Base-by-base conservation (phyloP, 1,284 basidiomycete genomes). In the Acaromyces ingoldii region DNA sequence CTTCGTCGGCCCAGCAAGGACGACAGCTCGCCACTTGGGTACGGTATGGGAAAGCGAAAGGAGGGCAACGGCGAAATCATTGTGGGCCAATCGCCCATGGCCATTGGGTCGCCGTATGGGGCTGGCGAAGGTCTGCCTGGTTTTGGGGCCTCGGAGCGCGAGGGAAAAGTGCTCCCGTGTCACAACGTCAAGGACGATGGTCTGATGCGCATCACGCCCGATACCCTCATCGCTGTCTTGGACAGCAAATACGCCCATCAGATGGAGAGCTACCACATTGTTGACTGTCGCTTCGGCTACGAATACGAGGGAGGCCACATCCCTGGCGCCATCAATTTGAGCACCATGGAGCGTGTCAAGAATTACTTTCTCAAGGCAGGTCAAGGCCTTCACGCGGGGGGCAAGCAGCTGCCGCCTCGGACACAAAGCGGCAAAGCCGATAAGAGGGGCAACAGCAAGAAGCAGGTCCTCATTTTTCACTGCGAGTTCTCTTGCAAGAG, bases 271-370 rank as follows among this genome's bases (percentile, higher is more conserved):
- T 72, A 50, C 50, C 64, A 67, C 58, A 78, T 99, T 51, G 85
- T 99, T 68, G 93, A 99, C 78, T 98, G 95, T 76, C 88, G 93
- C 25, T 99, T 98, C 76, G 89, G 91, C 62, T 99, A 96, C 74
- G 95, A 99, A 78, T 96, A 87, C 76, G 81, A 83, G 44, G 93
- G 93, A 10, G 95, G 93, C 0, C 93, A 98, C 78, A 85, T 98
- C 57, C 83, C 83, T 3, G 88, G 91, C 15, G 92, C 95, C 2
- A 81, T 92, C 76, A 97, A 97, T 75, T 84, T 98, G 68, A 89
- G 88, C 73, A 89, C 85, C n/a, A 84, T 86, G 10, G 77, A 82
- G 31, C 84, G 83, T 44, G 83, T 96, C 25, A 90, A 95, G 70
- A 84, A 87, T 34, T 81, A 89, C 51, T 79, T 97, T 36, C 82